A percentile compares a stretch with the other conserved stretches of the same genome.
Conservation (phyloP, 2,329 filamentous ascomycete genomes). For the Myotisia sp. region DNA sequence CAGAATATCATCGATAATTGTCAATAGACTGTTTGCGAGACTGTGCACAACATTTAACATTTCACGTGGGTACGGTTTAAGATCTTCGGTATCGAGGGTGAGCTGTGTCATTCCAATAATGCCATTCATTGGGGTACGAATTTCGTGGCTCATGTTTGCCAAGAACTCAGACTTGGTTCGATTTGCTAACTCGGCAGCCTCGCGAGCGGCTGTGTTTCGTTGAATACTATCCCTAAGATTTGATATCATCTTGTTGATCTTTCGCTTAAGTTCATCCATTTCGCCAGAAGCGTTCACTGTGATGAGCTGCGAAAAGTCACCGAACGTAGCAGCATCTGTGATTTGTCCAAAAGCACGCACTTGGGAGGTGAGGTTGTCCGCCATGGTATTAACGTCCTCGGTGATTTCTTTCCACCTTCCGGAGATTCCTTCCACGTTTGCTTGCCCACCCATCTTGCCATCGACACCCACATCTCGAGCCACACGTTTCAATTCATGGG, state of each 20-base stretch:
- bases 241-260: constrained; percentile 99
- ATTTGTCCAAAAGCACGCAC: constrained; percentile 97
- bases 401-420: constrained; percentile 98
- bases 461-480: constrained; percentile 95
- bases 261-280: constrained; percentile 97
- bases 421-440: constrained; percentile 81
- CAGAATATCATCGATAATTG: constrained; percentile 76
- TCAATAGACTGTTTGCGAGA: constrained; percentile 85
- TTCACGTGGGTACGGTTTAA: constrained; percentile 89
- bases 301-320: constrained; percentile 92
- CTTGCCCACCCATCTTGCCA: constrained; percentile 96
- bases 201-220: constrained; percentile 85
- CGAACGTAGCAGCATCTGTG: constrained; percentile 91
- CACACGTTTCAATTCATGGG: constrained; percentile 86
- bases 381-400: constrained; percentile 90
- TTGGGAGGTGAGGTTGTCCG: constrained; percentile 76
- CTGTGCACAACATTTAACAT: constrained; percentile 99
- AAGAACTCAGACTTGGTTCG: constrained; percentile 97
- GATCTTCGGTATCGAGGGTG: constrained; percentile 83
- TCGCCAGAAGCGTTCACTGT: constrained; percentile 95
- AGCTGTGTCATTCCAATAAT: constrained; percentile 98
- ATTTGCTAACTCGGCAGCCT: constrained; percentile 91
- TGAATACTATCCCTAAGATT: constrained; percentile 93
- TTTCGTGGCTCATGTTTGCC: constrained; percentile 98
- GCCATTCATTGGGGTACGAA: constrained; percentile 92